Percentiles rank a stretch among this genome's conserved stretches.
Evolutionary conservation across 2,329 filamentous ascomycete genomes (phyloP).

Genomic region (Ceratocystis diversiconidia): DNA sequence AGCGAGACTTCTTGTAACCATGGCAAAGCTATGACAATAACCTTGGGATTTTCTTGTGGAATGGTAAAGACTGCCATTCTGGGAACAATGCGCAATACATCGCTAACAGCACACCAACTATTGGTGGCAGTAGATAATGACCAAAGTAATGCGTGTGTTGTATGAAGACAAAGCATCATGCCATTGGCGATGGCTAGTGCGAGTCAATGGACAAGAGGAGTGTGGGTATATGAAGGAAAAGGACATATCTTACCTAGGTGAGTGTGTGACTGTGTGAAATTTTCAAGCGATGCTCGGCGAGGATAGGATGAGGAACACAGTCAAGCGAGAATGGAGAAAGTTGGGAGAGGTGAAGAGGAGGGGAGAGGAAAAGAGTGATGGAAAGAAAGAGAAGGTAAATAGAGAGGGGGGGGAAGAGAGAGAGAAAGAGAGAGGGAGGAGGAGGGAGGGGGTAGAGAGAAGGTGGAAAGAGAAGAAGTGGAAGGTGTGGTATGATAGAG

Average conservation of each 20-base stretch:
- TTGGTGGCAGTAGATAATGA: too few relatives aligned
- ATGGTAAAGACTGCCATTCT: not conserved
- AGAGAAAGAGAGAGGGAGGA: conserved; percentile 21
- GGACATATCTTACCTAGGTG: not conserved
- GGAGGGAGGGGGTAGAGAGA: conserved; percentile 20
- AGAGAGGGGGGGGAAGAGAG: conserved; percentile 24
- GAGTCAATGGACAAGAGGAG: not conserved
- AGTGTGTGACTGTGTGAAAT: not conserved
- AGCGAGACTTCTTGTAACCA: not conserved
- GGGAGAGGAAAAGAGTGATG: conserved; percentile 20
- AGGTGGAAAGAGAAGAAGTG: conserved; percentile 20
- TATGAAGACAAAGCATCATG: not conserved
- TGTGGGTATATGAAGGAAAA: not conserved
- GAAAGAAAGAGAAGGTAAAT: conserved; percentile 20
- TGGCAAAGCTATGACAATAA: not conserved
- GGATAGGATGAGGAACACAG: conserved; percentile 18
- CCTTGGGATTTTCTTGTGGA: not conserved
- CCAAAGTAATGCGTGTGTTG: not conserved
- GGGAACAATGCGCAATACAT: not conserved
- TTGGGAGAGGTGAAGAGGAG: conserved; percentile 20
- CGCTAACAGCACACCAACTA: too few relatives aligned
- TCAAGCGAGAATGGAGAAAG: conserved; percentile 9
- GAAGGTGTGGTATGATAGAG: conserved; percentile 31
- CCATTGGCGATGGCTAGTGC: conserved; percentile 14
- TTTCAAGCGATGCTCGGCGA: conserved; percentile 1